Conservation (phyloP, 2,329 filamentous ascomycete species). For the Aspergillus ruber region DNA sequence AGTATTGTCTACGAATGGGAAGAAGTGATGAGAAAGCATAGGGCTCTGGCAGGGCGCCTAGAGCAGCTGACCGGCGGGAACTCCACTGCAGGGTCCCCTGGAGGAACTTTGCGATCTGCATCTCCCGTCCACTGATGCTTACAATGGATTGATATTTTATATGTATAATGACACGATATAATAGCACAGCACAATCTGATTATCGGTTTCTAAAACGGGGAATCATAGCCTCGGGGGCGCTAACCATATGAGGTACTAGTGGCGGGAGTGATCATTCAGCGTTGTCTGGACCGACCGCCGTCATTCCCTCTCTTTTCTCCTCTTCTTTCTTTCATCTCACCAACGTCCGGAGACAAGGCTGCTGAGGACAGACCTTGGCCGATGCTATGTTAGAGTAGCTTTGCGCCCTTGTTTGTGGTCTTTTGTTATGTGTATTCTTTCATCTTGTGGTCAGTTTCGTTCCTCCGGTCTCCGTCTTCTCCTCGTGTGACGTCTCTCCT, state of each 20-base stretch:
- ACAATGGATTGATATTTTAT: not conserved
- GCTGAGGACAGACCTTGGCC: not conserved
- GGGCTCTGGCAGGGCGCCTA: slow-evolving; percentile 67
- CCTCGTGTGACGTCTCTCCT: slow-evolving; percentile 16
- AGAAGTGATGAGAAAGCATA: slow-evolving; percentile 80
- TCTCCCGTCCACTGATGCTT: slow-evolving; percentile 8
- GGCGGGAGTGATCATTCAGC: slow-evolving; percentile 7
- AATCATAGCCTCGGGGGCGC: slow-evolving; percentile 2
- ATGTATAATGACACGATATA: not conserved
- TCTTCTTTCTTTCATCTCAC: slow-evolving; percentile 1
- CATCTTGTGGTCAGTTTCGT: slow-evolving; percentile 6
- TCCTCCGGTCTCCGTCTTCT: slow-evolving; percentile 3
- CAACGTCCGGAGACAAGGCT: not conserved
- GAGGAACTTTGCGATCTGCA: slow-evolving; percentile 11
- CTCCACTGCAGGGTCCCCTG: slow-evolving; percentile 7
- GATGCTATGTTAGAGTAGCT: not conserved
- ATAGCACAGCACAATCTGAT: no score
- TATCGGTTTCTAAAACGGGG: slow-evolving; percentile 4
- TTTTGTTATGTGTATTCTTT: not conserved
- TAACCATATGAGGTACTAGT: slow-evolving; percentile 12
- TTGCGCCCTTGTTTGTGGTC: not conserved
- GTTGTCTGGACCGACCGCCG: slow-evolving; percentile 12
- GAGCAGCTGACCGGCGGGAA: slow-evolving; percentile 33
- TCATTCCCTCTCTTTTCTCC: slow-evolving; percentile 4
- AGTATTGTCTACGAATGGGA: slow-evolving; percentile 64